Percentiles rank a stretch among this genome's conserved stretches.
phyloP scores from a whole-genome alignment of 139 green algal genomes.

The Raphidocelis subcapitata region DNA sequence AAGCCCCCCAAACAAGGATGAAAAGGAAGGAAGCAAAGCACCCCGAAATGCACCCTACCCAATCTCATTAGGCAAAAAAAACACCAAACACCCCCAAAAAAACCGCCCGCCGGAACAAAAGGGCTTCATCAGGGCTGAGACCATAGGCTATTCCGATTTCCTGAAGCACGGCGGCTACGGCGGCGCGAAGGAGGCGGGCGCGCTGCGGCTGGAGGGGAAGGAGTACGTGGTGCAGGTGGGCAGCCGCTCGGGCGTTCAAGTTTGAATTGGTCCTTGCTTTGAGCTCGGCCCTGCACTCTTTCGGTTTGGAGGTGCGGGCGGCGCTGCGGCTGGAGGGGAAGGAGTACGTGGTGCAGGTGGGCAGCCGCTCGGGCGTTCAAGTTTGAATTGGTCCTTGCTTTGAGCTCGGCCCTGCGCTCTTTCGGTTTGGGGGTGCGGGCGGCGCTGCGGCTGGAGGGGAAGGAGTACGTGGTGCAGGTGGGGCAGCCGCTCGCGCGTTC shows the following conservation, averaged over 20 bases:
- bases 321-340: constrained; percentile 92
- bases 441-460: constrained; percentile 88
- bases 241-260: constrained; percentile 56
- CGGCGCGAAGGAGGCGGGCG: constrained; percentile 74
- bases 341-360: constrained; percentile 93
- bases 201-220: constrained; percentile 92
- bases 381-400: constrained; percentile 25
- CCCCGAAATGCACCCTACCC: too few species aligned
- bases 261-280: neutral
- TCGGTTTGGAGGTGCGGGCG: constrained; percentile 83
- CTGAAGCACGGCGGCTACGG: constrained; percentile 56
- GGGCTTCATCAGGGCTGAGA: constrained; percentile 95
- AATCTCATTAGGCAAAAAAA: too few species aligned
- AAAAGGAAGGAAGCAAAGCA: too few species aligned
- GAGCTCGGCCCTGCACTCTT: constrained; percentile 22
- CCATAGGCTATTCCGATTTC: constrained; percentile 79
- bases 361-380: constrained; percentile 91
- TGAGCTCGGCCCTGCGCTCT: too few species aligned
- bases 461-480: constrained; percentile 96
- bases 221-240: constrained; percentile 95
- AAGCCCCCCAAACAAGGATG: too few species aligned
- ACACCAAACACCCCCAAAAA: too few species aligned
- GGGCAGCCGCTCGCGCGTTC: constrained; percentile 65
- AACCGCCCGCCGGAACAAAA: too few species aligned
- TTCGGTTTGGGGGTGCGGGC: constrained; percentile 85